Evolutionary conservation across 768 basidiomycete genomes (phyloP), one percentile per base, ranked within the genome.

Genomic region (Cystobasidium onofrii): DNA sequence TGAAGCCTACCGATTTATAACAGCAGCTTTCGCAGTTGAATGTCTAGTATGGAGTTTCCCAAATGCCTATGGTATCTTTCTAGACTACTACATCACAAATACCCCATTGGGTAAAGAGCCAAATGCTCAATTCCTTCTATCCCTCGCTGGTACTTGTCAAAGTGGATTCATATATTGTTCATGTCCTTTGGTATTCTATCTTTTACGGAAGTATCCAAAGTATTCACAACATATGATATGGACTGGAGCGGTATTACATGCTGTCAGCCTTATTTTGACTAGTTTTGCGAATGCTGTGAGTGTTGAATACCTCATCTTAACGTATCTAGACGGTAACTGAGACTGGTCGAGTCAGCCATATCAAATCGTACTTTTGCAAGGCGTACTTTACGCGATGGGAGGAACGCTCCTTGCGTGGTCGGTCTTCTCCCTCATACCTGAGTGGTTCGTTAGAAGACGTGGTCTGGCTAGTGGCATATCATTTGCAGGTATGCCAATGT

Each of bases 41-140:
- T 64, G 63, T 29, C 9, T 64, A 20, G 63, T 64, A 17, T 64
- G 63, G 63, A 64, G 63, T 34, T 64, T 64, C 44, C 63, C 63
- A 64, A 64, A 64, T 46, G 63, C 63, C 6, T 64, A 64, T 36
- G 63, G 63, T 27, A 43, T 64, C 33, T 64, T 64, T 27, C 23
- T 31, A 12, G 63, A 64, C 23, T 46, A 64, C 39, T 64, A 64
- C 36, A 34, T 64, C 39, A 31, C 63, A n/a, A 34, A 64, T 20
- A 64, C 63, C 12, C 25, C 63, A n/a, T 34, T 64, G 4, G 63
- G 63, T 6, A 27, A 64, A 43, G 27, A 43, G 12, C 23, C 23
- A 17, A 43, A 64, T 23, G 63, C 63, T 34, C 63, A 46, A 29
- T 64, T 64, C 23, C 63, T 64, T 13, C 63, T 64, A 64, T 64